Conservation (phyloP, 2,329 filamentous ascomycete species). For the Fusarium guadeloupense region DNA sequence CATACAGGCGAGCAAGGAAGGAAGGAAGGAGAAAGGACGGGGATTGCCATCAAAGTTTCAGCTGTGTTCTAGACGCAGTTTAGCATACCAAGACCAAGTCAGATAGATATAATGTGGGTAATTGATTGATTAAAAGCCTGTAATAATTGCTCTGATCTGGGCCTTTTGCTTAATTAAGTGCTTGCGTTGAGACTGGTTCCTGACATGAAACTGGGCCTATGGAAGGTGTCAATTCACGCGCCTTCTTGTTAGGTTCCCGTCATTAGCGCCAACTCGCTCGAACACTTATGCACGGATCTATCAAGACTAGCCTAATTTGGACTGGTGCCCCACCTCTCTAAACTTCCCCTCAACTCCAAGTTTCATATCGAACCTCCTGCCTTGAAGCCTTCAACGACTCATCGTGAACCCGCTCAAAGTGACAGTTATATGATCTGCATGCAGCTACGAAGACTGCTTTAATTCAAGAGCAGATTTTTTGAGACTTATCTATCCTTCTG, state of each 20-base stretch:
- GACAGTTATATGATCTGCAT: not conserved
- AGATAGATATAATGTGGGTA: too few species aligned
- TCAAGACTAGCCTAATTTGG: conserved; percentile 14
- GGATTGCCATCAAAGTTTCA: not conserved
- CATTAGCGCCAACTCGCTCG: conserved; percentile 16
- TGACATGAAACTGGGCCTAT: conserved; percentile 3
- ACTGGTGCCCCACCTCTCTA: conserved; percentile 8
- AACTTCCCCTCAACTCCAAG: conserved; percentile 36
- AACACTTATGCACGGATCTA: conserved; percentile 9
- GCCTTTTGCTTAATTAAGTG: conserved; percentile 9
- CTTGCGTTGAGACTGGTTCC: not conserved
- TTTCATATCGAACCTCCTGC: conserved; percentile 23
- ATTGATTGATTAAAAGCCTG: too few species aligned
- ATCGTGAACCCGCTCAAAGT: not conserved
- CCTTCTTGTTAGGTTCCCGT: conserved; percentile 19
- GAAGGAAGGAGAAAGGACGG: not conserved
- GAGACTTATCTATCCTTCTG: not conserved
- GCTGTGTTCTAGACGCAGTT: not conserved
- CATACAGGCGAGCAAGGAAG: not conserved
- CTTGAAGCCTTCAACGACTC: conserved; percentile 5
- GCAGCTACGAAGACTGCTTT: not conserved
- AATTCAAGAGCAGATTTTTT: not conserved
- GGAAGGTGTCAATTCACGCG: conserved; percentile 3
- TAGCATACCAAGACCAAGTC: too few species aligned
- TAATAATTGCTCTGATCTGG: too few species aligned